These are phyloP conservation scores for Penicillium fuscoglaucum DNA, from an alignment of 2,329 filamentous ascomycete species.

Conservation along the genomic window DNA sequence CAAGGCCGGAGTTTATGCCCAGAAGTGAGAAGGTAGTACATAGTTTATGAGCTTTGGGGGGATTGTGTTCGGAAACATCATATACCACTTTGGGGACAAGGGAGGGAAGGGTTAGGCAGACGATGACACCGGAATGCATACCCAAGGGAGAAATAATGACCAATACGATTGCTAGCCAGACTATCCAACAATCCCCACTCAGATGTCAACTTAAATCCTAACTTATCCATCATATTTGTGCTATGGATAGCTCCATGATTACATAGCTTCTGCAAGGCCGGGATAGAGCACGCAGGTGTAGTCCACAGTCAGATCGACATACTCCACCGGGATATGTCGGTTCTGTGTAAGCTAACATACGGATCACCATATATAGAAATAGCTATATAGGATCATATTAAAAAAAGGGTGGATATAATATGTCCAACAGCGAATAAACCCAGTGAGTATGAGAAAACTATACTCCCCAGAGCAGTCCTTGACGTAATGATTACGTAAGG, in stretches of 20 bases:
- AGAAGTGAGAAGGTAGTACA: not conserved
- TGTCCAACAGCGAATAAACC: not conserved
- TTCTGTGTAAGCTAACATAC: not conserved
- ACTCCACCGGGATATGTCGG: conserved; percentile 2
- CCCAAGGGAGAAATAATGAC: not conserved
- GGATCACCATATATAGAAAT: not conserved
- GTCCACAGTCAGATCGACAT: conserved; percentile 4
- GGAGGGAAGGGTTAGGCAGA: not conserved
- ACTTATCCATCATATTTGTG: not conserved
- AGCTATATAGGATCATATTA: not conserved
- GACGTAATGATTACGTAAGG: conserved; percentile 31
- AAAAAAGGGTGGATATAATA: not conserved
- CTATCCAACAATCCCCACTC: not conserved
- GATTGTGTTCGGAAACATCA: not conserved
- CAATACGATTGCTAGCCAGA: not conserved
- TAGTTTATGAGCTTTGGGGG: not conserved
- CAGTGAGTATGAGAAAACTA: conserved; percentile 12
- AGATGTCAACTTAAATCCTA: not conserved
- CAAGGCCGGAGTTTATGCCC: conserved; percentile 25
- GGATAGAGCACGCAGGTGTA: not conserved
- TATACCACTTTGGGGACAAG: not conserved
- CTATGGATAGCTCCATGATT: conserved; percentile 10
- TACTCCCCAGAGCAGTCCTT: conserved; percentile 32
- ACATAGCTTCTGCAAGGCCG: conserved; percentile 12
- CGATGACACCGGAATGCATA: not conserved